Evolutionary conservation across 2,329 filamentous ascomycete species (phyloP).

Genomic region (Nemania sp.): DNA sequence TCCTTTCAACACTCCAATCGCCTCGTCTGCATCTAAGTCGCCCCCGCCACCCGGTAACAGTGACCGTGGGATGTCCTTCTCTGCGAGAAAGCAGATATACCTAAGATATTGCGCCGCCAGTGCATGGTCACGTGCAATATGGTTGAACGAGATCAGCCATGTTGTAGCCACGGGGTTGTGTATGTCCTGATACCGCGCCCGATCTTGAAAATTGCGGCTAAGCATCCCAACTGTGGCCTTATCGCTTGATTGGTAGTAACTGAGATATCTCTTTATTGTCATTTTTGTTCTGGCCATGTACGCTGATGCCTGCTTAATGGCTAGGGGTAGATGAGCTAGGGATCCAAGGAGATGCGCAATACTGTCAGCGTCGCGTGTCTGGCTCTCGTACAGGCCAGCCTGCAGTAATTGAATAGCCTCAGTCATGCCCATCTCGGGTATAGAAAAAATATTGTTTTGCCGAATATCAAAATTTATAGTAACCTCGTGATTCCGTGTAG

Average conservation of each 20-base stretch:
- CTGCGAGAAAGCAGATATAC: neutral
- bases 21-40: too few species aligned
- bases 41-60: too few species aligned
- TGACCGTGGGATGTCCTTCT: too few species aligned
- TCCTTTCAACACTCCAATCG: too few species aligned
- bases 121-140: neutral
- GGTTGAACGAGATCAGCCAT: neutral
- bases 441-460: neutral
- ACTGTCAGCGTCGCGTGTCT: neutral
- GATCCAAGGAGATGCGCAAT: neutral
- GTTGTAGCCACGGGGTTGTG: neutral
- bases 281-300: neutral
- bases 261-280: neutral
- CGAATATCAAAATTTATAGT: neutral
- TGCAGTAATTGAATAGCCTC: neutral
- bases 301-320: neutral
- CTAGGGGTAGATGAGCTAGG: neutral
- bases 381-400: neutral
- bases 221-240: neutral
- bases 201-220: neutral
- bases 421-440: neutral
- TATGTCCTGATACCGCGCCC: neutral
- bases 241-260: neutral
- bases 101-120: neutral
- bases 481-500: neutral